Evolutionary conservation across 2,329 filamentous ascomycete genomes (phyloP).

Genomic region (Pseudonectria foliicola): DNA sequence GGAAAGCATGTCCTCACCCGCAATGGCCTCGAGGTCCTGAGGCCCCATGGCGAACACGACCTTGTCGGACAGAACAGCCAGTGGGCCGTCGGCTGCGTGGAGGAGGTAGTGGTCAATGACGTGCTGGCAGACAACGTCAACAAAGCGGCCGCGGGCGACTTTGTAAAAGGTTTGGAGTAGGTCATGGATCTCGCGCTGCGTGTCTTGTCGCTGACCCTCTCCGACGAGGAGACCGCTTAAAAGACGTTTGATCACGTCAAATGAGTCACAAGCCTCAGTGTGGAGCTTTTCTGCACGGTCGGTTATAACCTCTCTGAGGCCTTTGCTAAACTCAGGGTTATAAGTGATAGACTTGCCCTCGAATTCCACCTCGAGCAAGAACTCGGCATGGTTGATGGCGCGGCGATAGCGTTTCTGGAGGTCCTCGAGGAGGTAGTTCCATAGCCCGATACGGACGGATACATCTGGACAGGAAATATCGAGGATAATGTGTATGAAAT

Average conservation of each 20-base stretch:
- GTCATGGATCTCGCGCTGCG: constrained; percentile 49
- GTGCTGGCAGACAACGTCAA: constrained; percentile 56
- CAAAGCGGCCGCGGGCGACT: constrained; percentile 52
- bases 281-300: neutral
- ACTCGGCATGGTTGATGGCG: constrained; percentile 41
- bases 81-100: constrained; percentile 39
- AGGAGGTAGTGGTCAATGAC: constrained; percentile 49
- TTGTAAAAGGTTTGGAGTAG: constrained; percentile 56
- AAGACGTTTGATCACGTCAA: neutral
- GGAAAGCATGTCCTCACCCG: constrained; percentile 45
- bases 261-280: neutral
- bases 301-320: constrained; percentile 12
- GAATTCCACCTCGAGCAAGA: constrained; percentile 36
- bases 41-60: constrained; percentile 41
- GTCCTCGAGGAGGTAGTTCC: constrained; percentile 37
- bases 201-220: constrained; percentile 26
- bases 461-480: constrained; percentile 35
- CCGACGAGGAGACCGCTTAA: constrained; percentile 8
- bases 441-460: constrained; percentile 35
- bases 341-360: constrained; percentile 18
- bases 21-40: constrained; percentile 46
- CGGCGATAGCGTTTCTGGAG: constrained; percentile 37
- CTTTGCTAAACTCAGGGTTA: constrained; percentile 9
- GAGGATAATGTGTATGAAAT: constrained; percentile 42
- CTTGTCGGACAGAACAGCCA: constrained; percentile 44